Percentiles rank a stretch among this genome's conserved stretches.
These are phyloP conservation scores for Artemisia annua DNA, from an alignment of 129 eudicot species.

Conservation along the genomic window DNA sequence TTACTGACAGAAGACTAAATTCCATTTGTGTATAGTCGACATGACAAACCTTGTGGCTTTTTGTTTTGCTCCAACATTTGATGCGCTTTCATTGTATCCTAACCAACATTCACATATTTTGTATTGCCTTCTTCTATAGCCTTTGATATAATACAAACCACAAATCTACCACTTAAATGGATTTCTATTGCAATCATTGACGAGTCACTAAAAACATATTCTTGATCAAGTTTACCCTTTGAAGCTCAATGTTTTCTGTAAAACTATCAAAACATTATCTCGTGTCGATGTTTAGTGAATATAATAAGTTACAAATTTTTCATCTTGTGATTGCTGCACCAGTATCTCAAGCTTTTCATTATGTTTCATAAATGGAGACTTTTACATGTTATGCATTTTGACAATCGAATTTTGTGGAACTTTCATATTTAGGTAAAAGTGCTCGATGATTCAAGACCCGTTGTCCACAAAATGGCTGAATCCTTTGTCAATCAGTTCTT, in stretches of 20 bases:
- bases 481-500: slow-evolving; percentile 82
- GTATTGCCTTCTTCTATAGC: background rate
- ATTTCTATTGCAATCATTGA: background rate
- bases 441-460: slow-evolving; percentile 74
- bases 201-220: background rate
- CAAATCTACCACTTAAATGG: background rate
- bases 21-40: background rate
- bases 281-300: too few relatives aligned
- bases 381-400: background rate
- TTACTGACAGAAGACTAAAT: background rate
- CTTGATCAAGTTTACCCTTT: background rate
- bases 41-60: background rate
- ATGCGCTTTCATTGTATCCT: background rate
- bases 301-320: background rate
- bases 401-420: slow-evolving; percentile 3
- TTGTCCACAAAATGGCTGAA: slow-evolving; percentile 62
- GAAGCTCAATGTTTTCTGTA: background rate
- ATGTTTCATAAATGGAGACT: too few relatives aligned
- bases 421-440: slow-evolving; percentile 54
- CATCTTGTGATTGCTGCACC: too few relatives aligned
- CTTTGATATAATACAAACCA: background rate
- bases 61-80: background rate
- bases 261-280: too few relatives aligned
- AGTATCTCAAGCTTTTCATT: too few relatives aligned
- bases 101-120: background rate